These are phyloP conservation scores for Jamesozyma hellenica DNA, from an alignment of 805 yeast species.

Conservation along the genomic window DNA sequence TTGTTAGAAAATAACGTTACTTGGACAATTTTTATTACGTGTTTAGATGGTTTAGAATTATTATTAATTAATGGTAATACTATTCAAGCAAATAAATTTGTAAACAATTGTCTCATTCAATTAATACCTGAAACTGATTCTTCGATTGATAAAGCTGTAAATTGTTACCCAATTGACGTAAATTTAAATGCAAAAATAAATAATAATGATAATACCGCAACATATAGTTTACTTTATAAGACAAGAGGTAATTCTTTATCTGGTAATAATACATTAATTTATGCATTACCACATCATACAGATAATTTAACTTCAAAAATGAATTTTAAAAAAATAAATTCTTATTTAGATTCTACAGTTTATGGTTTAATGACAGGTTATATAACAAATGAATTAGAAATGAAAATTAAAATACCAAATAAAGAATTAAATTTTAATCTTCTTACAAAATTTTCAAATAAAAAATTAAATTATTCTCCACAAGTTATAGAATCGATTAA, in stretches of 20 bases:
- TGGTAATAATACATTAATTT: slow-evolving; percentile 36
- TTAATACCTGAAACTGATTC: slow-evolving; percentile 40
- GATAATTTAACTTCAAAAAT: slow-evolving; percentile 33
- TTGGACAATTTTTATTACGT: slow-evolving; percentile 26
- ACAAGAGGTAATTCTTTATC: slow-evolving; percentile 38
- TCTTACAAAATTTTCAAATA: slow-evolving; percentile 28
- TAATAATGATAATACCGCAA: slow-evolving; percentile 21
- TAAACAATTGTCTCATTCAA: slow-evolving; percentile 47
- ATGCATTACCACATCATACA: slow-evolving; percentile 62
- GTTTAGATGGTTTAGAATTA: slow-evolving; percentile 3
- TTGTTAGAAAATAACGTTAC: slow-evolving; percentile 43
- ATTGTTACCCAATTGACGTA: slow-evolving; percentile 45
- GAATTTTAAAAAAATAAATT: slow-evolving; percentile 8
- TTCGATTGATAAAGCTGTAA: slow-evolving; percentile 51
- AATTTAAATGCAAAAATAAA: slow-evolving; percentile 34
- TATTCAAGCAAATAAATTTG: slow-evolving; percentile 11
- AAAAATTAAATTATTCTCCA: slow-evolving; percentile 21
- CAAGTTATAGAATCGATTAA: slow-evolving; percentile 25
- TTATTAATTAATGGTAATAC: slow-evolving; percentile 12
- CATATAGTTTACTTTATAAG: slow-evolving; percentile 36
- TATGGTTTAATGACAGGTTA: slow-evolving; percentile 40
- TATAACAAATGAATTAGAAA: slow-evolving; percentile 32
- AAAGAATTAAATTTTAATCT: slow-evolving; percentile 38
- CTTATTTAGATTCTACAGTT: slow-evolving; percentile 38
- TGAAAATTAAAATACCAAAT: slow-evolving; percentile 38